A percentile compares a stretch with the other conserved stretches of the same genome.
Evolutionary conservation across 441 rosid species (phyloP).

Genomic region (Mallotus repandus): DNA sequence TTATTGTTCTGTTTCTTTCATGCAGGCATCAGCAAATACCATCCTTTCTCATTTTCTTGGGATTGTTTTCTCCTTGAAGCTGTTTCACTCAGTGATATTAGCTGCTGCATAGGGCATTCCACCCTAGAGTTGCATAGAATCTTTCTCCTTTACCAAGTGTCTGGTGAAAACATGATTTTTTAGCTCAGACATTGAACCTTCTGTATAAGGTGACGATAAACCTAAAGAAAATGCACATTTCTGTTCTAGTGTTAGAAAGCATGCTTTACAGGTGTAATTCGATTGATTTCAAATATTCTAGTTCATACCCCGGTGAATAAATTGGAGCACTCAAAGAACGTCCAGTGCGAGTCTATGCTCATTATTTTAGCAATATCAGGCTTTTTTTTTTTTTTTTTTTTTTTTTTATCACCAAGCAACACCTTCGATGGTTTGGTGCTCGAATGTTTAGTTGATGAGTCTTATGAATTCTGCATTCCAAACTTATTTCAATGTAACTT

Average conservation of each 20-base stretch:
- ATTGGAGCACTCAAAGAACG: too few relatives aligned
- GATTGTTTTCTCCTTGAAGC: constrained; percentile 76
- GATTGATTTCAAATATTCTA: too few relatives aligned
- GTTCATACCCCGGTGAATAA: too few relatives aligned
- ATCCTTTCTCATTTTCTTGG: constrained; percentile 95
- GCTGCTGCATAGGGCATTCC: constrained; percentile 53
- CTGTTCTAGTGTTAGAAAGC: background rate
- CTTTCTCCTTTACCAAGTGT: constrained; percentile 7
- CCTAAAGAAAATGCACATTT: background rate
- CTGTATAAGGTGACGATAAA: background rate
- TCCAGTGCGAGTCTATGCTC: too few relatives aligned
- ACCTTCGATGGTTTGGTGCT: too few relatives aligned
- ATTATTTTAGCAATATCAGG: background rate
- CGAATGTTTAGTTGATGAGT: too few relatives aligned
- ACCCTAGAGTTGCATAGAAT: constrained; percentile 50
- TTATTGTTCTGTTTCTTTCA: background rate
- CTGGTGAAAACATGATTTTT: constrained; percentile 28
- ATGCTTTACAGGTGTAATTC: background rate
- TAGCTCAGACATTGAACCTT: background rate
- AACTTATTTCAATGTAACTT: too few relatives aligned
- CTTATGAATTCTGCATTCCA: too few relatives aligned
- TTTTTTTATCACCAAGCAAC: background rate
- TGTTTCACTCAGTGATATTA: constrained; percentile 81
- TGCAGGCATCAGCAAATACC: constrained; percentile 95
- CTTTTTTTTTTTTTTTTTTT: background rate